Evolutionary conservation across 2,329 filamentous ascomycete species (phyloP), one percentile per base, ranked within the genome.

Genomic region (Alternaria sp.): DNA sequence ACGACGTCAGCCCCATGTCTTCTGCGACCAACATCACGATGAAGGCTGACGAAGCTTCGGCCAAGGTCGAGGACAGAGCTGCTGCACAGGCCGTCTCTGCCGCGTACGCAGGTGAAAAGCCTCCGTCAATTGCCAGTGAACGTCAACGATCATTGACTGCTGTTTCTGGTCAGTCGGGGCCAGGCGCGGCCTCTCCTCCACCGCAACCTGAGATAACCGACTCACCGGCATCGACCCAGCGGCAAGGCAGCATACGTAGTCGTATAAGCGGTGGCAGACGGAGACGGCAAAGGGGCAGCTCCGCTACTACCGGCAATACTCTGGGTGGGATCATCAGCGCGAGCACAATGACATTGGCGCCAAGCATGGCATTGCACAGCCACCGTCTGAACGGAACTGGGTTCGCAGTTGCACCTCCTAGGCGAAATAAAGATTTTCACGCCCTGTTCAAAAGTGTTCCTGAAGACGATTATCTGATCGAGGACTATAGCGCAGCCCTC

Each of bases 381-480:
- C 90, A 91, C 42, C 93, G 93, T 63, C 83, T 96, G 63, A 97
- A 95, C 13, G 95, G 95, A 0, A 97, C 94, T 4, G 95, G 95
- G 0, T 99, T 99, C 75, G 94, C 95, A 49, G 93, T 98, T 64
- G 95, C 95, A 48, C 96, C 91, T 75, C 96, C 96, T 77, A 97
- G 95, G 80, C 88, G 96, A 56, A 99, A 99, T 78, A 88, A 92
- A 48, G 95, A 98, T 73, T 99, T 98, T 71, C 95, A 99, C 77
- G 86, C 86, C 58, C 81, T 97, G 2, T 99, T 99, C 82, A 91
- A 95, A 78, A 98, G 93, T 74, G 95, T 99, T 0, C 95, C 96
- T 1, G 94, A 98, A 66, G 95, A 99, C 71, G 95, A 99, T 77
- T 97, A 97, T 73, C 84, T 99, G 26, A 98, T 99, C 65, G 95